Percentiles rank a stretch among this genome's conserved stretches.
phyloP scores from a whole-genome alignment of 169 alveolate genomes.

The Plasmodium blacklocki region DNA sequence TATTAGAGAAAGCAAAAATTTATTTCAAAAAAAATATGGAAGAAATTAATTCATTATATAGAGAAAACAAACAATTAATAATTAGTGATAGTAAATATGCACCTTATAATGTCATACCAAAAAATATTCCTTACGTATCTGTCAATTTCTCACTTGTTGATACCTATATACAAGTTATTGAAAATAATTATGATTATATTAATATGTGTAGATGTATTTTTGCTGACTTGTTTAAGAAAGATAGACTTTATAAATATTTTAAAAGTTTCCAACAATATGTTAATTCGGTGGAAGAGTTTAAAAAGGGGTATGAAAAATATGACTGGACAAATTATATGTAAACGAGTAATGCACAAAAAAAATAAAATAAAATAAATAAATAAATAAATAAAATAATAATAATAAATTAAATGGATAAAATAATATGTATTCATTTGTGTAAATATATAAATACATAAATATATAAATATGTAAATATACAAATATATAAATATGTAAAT shows the following conservation, averaged over 20 bases:
- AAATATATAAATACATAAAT: too few species aligned
- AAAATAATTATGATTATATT: constrained; percentile 75
- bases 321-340: constrained; percentile 66
- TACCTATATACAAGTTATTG: constrained; percentile 75
- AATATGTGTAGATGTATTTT: constrained; percentile 75
- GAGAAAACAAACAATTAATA: constrained; percentile 77
- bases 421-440: background rate
- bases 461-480: too few species aligned
- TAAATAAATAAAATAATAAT: background rate
- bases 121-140: constrained; percentile 73
- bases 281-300: constrained; percentile 60
- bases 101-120: constrained; percentile 73
- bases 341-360: background rate
- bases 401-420: background rate
- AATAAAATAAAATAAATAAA: background rate
- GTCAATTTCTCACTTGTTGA: constrained; percentile 73
- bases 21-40: constrained; percentile 76
- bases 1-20: constrained; percentile 67
- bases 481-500: too few species aligned
- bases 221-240: constrained; percentile 71
- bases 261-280: constrained; percentile 66
- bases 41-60: constrained; percentile 72
- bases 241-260: constrained; percentile 71
- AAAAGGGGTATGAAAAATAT: constrained; percentile 36
- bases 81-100: constrained; percentile 73